Base-by-base conservation (phyloP, 768 basidiomycete species). In the Macrolepiota albuminosa region DNA sequence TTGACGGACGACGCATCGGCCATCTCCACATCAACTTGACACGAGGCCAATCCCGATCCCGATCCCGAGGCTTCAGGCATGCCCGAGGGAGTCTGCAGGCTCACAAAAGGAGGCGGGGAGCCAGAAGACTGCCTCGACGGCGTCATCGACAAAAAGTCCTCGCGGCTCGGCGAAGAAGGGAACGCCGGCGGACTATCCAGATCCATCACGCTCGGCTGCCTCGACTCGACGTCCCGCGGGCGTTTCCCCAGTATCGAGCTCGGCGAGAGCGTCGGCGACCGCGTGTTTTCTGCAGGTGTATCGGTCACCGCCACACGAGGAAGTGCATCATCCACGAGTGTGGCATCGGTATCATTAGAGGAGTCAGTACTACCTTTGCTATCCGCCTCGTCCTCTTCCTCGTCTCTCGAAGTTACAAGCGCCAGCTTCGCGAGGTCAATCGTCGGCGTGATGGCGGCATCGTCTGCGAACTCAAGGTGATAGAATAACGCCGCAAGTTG, bases 371-470 rank as follows among this genome's bases (percentile, higher is more conserved):
- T 85, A 57, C 85, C 80, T 63, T 82, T 83, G 61, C 54, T 54
- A 33, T 87, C 87, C 33, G 78, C 80, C 62, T 89, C 89, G 61
- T 90, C 91, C 62, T 92, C 91, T 71, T 92, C 89, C 70, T 95
- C 94, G 62, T 95, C 93, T 67, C 91, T 85, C 3, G 91, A 89
- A 6, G 94, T 94, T 37, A 95, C 88, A 21, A 97, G 82, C 0
- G 94, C 95, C 24, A 96, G 83, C 69, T 97, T 94, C 7, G 94
- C 94, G 21, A 97, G 79, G 66, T 96, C 92, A 48, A 92, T 75
- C 3, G 86, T 87, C 0, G 94, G 94, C 0, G 91, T 93, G 18
- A 97, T 85, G 14, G 93, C 81, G 6, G 85, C 73, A 2, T 76
- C 71, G 48, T 86, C 81, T 57, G 82, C 80, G 62, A 81, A 84